phyloP scores from a whole-genome alignment of 345 rosid genomes.

The Corchorus olitorius region DNA sequence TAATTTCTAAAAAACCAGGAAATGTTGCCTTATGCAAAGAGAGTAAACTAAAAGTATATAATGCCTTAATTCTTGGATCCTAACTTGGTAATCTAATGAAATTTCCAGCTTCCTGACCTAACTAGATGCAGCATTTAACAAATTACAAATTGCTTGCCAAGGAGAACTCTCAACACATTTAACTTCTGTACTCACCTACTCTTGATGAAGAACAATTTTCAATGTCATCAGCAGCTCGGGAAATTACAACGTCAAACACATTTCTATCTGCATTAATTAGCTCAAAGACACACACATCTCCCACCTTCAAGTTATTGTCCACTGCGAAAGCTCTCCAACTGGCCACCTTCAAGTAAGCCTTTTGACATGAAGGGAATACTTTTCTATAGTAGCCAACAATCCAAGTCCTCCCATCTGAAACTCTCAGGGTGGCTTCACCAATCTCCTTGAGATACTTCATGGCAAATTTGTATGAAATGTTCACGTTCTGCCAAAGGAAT shows the following conservation, averaged over 20 bases:
- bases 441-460: not conserved
- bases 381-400: not conserved
- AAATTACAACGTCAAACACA: not conserved
- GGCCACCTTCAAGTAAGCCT: no score
- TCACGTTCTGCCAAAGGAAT: not conserved
- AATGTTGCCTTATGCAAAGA: no score
- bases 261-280: not conserved
- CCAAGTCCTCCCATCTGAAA: constrained; percentile 24
- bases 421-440: constrained; percentile 1
- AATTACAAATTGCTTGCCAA: not conserved
- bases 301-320: constrained; percentile 17
- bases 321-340: not conserved
- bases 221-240: not conserved
- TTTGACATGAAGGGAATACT: not conserved
- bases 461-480: not conserved
- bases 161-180: not conserved
- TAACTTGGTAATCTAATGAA: no score
- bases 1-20: no score
- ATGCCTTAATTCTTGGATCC: no score
- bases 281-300: constrained; percentile 13
- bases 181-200: constrained; percentile 12
- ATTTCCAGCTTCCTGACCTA: no score
- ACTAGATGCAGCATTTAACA: not conserved
- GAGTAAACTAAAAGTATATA: no score
- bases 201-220: not conserved